Evolutionary conservation across 1,139 yeast species (phyloP).

Genomic region (Yamadazyma epiphylla): DNA sequence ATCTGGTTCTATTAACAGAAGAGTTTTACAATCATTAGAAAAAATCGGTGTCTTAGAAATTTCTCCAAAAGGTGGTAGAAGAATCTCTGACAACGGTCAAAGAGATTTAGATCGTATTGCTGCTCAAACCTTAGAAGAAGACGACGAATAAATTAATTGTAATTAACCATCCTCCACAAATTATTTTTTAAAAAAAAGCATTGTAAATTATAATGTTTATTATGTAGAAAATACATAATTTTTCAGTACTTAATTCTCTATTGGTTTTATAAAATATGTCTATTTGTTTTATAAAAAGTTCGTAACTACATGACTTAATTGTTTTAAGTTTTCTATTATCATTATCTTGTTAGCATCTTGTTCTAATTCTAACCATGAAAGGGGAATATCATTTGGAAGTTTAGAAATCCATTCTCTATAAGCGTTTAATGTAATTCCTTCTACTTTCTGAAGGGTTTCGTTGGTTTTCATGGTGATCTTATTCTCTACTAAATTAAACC

Average conservation of each 20-base stretch:
- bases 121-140: constrained; percentile 96
- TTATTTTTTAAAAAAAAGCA: constrained; percentile 10
- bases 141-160: constrained; percentile 54
- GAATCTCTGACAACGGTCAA: constrained; percentile 99
- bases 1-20: constrained; percentile 99
- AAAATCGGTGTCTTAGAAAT: constrained; percentile 96
- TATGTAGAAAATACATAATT: constrained; percentile 8
- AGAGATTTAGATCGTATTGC: constrained; percentile 99
- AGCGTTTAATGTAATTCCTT: constrained; percentile 33
- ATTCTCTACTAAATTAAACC: constrained; percentile 31
- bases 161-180: constrained; percentile 2
- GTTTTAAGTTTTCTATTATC: constrained; percentile 16
- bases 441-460: constrained; percentile 39
- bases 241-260: constrained; percentile 1
- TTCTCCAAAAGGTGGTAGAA: constrained; percentile 99
- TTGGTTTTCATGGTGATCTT: constrained; percentile 14
- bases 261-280: not conserved
- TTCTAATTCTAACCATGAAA: constrained; percentile 61
- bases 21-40: constrained; percentile 95
- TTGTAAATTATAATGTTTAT: constrained; percentile 15
- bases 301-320: constrained; percentile 1
- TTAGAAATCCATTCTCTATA: constrained; percentile 48
- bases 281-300: not conserved
- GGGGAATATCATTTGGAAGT: constrained; percentile 58
- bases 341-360: constrained; percentile 33